phyloP scores from a whole-genome alignment of 163 green algal genomes.

The Chlamydomonas reinhardtii region DNA sequence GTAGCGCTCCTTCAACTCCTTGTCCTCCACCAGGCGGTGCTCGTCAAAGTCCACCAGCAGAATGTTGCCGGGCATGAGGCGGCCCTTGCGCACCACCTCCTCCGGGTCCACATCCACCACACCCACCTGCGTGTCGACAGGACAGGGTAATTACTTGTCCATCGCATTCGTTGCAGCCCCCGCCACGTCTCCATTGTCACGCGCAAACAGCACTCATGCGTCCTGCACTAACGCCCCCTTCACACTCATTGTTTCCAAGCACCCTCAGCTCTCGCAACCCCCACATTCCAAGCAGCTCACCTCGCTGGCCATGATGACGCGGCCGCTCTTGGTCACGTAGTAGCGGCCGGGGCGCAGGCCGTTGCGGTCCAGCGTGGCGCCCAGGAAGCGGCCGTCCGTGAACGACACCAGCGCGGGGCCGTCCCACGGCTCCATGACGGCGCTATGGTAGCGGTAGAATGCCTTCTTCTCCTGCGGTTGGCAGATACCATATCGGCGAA shows the following conservation, averaged over 20 bases:
- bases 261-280: no score
- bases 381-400: slow-evolving; percentile 93
- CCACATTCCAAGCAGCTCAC: not conserved
- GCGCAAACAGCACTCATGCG: no score
- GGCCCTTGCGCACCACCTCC: slow-evolving; percentile 91
- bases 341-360: slow-evolving; percentile 93
- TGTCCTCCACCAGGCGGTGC: slow-evolving; percentile 89
- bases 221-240: no score
- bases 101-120: slow-evolving; percentile 93
- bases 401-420: slow-evolving; percentile 95
- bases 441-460: slow-evolving; percentile 93
- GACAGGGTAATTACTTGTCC: no score
- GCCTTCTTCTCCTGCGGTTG: slow-evolving; percentile 80
- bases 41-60: slow-evolving; percentile 97
- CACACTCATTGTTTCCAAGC: no score
- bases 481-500: no score
- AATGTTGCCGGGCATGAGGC: slow-evolving; percentile 97
- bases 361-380: slow-evolving; percentile 97
- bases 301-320: slow-evolving; percentile 71
- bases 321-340: slow-evolving; percentile 91
- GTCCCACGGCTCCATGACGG: slow-evolving; percentile 98
- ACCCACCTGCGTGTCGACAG: slow-evolving; percentile 79
- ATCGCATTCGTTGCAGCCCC: no score
- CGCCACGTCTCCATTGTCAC: no score
- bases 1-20: slow-evolving; percentile 92